Conservation (phyloP, 306 rosid species). For the Trifolium pratense region DNA sequence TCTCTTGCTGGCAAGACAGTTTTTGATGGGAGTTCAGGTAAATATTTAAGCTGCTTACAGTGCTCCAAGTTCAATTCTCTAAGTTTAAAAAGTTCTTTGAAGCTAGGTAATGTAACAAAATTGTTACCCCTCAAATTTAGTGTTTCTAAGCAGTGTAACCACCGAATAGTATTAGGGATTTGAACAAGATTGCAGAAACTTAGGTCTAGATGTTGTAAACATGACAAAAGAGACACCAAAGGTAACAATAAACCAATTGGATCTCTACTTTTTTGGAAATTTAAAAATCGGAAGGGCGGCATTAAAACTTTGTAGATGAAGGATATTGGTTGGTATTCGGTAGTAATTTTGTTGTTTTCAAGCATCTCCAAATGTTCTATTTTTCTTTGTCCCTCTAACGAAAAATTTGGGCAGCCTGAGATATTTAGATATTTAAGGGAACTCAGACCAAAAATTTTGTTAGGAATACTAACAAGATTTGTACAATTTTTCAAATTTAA, state of each 20-base stretch:
- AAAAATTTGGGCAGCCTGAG: slow-evolving; percentile 23
- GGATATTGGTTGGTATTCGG: no score
- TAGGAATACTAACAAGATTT: slow-evolving; percentile 17
- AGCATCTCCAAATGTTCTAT: no score
- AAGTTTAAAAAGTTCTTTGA: slow-evolving; percentile 32
- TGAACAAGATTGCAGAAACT: slow-evolving; percentile 31
- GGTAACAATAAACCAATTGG: not conserved
- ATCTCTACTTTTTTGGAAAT: not conserved
- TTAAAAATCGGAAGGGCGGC: not conserved
- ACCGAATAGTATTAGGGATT: slow-evolving; percentile 36
- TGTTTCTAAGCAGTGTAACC: not conserved
- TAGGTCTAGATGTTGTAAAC: not conserved
- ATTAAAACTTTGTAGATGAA: no score
- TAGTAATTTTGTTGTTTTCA: no score
- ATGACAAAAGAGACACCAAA: not conserved
- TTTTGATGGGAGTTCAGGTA: slow-evolving; percentile 23
- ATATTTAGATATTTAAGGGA: not conserved
- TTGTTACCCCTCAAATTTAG: slow-evolving; percentile 26
- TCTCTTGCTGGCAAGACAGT: not conserved
- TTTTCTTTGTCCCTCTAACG: not conserved
- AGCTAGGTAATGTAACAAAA: slow-evolving; percentile 16
- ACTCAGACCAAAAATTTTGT: not conserved
- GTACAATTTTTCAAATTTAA: slow-evolving; percentile 16
- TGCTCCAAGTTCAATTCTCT: not conserved
- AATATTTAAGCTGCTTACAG: slow-evolving; percentile 7